Conservation (phyloP, 2,329 filamentous ascomycete genomes). For the Chalaropsis ovoidea region DNA sequence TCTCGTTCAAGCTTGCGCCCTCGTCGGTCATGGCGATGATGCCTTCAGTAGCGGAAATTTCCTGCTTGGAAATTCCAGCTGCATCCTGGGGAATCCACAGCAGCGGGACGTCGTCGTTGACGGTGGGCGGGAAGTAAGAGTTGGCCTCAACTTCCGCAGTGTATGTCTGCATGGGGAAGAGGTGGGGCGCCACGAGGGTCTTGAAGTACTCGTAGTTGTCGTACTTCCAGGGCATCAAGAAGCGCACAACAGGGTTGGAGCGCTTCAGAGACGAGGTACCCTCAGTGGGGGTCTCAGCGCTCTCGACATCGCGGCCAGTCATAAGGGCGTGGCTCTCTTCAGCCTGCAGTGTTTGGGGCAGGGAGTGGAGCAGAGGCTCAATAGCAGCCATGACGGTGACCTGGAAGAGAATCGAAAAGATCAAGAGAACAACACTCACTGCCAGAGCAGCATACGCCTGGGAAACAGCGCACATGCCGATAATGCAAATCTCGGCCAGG, state of each 20-base stretch:
- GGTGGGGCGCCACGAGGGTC: conserved; percentile 53
- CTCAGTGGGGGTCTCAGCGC: conserved; percentile 29
- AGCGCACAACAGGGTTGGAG: conserved; percentile 24
- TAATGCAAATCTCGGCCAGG: conserved; percentile 65
- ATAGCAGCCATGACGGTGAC: conserved; percentile 59
- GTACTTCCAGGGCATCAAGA: conserved; percentile 65
- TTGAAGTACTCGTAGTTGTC: conserved; percentile 61
- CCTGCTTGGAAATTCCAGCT: conserved; percentile 64
- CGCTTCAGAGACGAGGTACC: conserved; percentile 1
- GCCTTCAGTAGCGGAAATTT: conserved; percentile 59
- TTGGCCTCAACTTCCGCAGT: conserved; percentile 48
- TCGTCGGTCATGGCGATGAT: conserved; percentile 74
- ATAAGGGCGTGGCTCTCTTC: conserved; percentile 37
- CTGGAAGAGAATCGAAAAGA: conserved; percentile 70
- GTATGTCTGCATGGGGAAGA: conserved; percentile 30
- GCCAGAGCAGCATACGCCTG: conserved; percentile 58
- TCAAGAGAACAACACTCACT: conserved; percentile 62
- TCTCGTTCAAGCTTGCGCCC: conserved; percentile 58
- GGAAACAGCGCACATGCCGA: conserved; percentile 69
- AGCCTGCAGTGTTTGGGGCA: conserved; percentile 53
- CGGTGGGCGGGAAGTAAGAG: conserved; percentile 65
- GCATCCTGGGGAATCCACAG: conserved; percentile 79
- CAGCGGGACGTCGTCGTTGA: conserved; percentile 52
- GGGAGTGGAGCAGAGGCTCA: conserved; percentile 58
- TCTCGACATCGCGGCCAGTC: conserved; percentile 24